These are phyloP conservation scores for Fraxinus floribunda DNA, from an alignment of 305 asterid species.

Conservation along the genomic window DNA sequence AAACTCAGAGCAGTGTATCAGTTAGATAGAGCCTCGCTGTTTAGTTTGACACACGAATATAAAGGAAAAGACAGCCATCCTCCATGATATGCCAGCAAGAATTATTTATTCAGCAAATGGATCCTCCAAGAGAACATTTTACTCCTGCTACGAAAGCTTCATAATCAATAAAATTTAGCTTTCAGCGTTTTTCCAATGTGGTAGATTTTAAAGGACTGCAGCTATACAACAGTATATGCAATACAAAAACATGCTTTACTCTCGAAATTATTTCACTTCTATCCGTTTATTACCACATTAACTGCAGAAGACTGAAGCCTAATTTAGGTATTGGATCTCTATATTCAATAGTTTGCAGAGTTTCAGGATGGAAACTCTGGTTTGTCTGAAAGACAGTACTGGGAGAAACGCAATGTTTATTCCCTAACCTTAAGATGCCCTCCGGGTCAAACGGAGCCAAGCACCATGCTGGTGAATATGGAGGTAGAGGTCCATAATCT, in stretches of 20 bases:
- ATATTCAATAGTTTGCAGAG: neutral
- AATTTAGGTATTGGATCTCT: constrained; percentile 3
- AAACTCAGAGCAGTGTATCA: constrained; percentile 14
- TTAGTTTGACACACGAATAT: neutral
- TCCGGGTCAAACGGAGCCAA: constrained; percentile 93
- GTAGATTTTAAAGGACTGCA: neutral
- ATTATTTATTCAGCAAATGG: neutral
- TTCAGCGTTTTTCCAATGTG: neutral
- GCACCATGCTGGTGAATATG: constrained; percentile 86
- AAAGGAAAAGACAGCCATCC: neutral
- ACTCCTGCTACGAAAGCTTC: neutral
- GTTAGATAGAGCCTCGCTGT: neutral
- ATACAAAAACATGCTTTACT: neutral
- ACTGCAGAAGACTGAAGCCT: neutral
- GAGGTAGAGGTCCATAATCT: constrained; percentile 78
- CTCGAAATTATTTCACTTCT: neutral
- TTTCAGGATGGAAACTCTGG: constrained; percentile 5
- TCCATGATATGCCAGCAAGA: neutral
- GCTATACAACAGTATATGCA: neutral
- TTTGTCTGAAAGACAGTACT: neutral
- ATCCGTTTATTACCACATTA: neutral
- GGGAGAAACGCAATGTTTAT: constrained; percentile 4
- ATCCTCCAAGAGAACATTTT: constrained; percentile 2
- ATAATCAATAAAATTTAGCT: neutral
- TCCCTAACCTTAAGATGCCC: constrained; percentile 72